Evolutionary conservation across 768 basidiomycete species (phyloP), one percentile per base, ranked within the genome.

Genomic region (Leccinum uliginosum): DNA sequence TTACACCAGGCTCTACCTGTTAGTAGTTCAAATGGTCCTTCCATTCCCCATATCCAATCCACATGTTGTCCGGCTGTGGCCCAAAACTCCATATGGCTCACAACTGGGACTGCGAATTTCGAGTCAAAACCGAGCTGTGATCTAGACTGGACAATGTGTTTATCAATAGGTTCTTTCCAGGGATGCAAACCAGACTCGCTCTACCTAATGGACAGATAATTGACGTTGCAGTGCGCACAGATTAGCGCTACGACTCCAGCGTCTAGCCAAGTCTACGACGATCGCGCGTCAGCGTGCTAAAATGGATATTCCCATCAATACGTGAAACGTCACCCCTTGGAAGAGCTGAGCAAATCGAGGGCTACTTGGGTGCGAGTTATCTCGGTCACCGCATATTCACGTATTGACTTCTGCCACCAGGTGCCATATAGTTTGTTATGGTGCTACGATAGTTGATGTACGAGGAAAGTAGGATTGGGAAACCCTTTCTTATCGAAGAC

Each of bases 331-430:
- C 47, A 51, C 38, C 62, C 54, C 55, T 34, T 10, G 32, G 4
- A 34, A 34, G 30, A 32, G 30, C 30, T 32, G 30, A 93, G 92
- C 91, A 59, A 93, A 93, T 8, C 78, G 90, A 55, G 93, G 93
- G 8, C 77, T 87, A 69, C 74, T 96, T 40, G 93, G 93, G 87
- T 91, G 59, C 63, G 84, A 38, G 29, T 17, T 23, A 45, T n/a
- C 45, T 50, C 53, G 21, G 32, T 43, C 45, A 21, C 45, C 11
- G 3, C 48, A 44, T 35, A 38, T 53, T 53, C 8, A 32, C 29
- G 48, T 57, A 61, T 57, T 44, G 32, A 57, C 23, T 32, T 23
- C 29, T n/a, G 19, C 54, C 34, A 8, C 17, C 56, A 86, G 85
- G 35, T 87, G 85, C 62, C 84, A 86, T 65, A 82, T 87, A 44